phyloP scores from a whole-genome alignment of 257 asterid genomes.

The Leonotis leonurus region DNA sequence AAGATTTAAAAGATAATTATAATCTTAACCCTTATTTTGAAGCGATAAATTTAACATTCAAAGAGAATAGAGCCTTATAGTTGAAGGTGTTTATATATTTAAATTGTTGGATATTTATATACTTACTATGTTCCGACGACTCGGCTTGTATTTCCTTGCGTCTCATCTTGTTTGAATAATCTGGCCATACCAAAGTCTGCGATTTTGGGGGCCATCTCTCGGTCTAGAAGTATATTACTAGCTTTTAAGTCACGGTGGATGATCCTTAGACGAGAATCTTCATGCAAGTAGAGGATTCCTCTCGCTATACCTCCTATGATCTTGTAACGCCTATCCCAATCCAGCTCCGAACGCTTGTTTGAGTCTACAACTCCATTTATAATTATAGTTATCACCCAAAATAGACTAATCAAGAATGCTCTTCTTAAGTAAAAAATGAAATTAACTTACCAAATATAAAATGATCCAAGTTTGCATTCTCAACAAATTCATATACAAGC shows the following conservation, averaged over 20 bases:
- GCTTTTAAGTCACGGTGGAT: conserved; percentile 46
- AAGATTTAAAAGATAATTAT: too few relatives aligned
- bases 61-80: too few relatives aligned
- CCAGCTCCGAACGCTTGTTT: neutral
- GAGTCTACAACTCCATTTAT: conserved; percentile 2
- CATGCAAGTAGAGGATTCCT: conserved; percentile 44
- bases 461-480: conserved; percentile 28
- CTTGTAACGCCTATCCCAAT: conserved; percentile 37
- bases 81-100: neutral
- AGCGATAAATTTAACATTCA: too few relatives aligned
- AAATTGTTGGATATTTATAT: neutral
- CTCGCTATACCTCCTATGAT: conserved; percentile 35
- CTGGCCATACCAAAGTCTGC: conserved; percentile 58
- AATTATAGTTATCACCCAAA: neutral
- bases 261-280: conserved; percentile 37
- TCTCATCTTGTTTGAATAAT: conserved; percentile 30
- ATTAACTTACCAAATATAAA: conserved; percentile 33
- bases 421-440: neutral
- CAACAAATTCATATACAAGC: conserved; percentile 25
- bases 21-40: too few relatives aligned
- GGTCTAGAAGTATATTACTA: conserved; percentile 38
- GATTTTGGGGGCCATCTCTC: conserved; percentile 41
- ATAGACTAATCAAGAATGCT: neutral
- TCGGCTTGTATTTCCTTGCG: conserved; percentile 26
- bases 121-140: conserved; percentile 54